Percentiles rank a stretch among this genome's conserved stretches.
Conservation (phyloP, 768 basidiomycete genomes). For the Lactarius hengduanensis region DNA sequence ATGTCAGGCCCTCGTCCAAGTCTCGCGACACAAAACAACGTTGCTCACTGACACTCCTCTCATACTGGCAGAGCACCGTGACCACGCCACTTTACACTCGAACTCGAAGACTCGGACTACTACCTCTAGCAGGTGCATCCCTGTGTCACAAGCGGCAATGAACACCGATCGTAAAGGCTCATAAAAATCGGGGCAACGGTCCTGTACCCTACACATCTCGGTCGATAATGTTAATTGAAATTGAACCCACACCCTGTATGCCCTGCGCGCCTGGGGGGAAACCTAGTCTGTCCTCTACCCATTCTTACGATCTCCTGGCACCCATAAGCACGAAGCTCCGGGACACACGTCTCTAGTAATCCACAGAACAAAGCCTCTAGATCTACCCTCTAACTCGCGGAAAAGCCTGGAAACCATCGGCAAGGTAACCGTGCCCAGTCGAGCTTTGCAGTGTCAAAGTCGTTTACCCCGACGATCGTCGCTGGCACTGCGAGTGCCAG, state of each 20-base stretch:
- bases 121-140: background rate
- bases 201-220: background rate
- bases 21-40: background rate
- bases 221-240: background rate
- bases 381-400: constrained; percentile 9
- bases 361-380: background rate
- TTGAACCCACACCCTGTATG: background rate
- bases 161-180: background rate
- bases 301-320: background rate
- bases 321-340: background rate
- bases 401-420: constrained; percentile 34
- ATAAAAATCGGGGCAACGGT: background rate
- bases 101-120: background rate
- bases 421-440: constrained; percentile 32
- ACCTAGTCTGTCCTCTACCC: background rate
- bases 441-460: constrained; percentile 26
- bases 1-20: no score
- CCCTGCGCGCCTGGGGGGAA: background rate
- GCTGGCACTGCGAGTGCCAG: constrained; percentile 25
- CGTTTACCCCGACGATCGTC: constrained; percentile 21
- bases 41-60: no score
- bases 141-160: background rate
- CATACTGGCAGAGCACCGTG: background rate
- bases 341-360: background rate
- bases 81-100: background rate